Percentiles rank a stretch among this genome's conserved stretches.
These are phyloP conservation scores for Xylaria sp. DNA, from an alignment of 2,329 filamentous ascomycete species.

Conservation along the genomic window DNA sequence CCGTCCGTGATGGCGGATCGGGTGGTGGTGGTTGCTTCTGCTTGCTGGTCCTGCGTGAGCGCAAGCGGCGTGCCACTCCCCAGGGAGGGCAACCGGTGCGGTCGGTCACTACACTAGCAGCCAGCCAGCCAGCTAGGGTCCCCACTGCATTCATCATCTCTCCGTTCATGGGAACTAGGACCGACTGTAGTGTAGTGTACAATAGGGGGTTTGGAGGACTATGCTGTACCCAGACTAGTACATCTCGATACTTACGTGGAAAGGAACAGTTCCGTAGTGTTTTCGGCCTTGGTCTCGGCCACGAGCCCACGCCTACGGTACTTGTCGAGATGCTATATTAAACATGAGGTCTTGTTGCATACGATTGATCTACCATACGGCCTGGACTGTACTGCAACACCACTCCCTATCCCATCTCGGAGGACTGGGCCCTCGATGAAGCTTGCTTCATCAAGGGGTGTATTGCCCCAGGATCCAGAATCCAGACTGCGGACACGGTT, in stretches of 20 bases:
- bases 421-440: slow-evolving; percentile 20
- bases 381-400: slow-evolving; percentile 23
- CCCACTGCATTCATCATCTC: slow-evolving; percentile 31
- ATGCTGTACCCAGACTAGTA: slow-evolving; percentile 12
- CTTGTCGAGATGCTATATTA: slow-evolving; percentile 25
- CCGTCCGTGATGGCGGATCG: slow-evolving; percentile 45
- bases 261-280: slow-evolving; percentile 17
- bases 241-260: slow-evolving; percentile 4
- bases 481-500: slow-evolving; percentile 23
- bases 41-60: slow-evolving; percentile 32
- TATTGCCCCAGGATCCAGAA: not conserved
- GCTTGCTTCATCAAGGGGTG: slow-evolving; percentile 29
- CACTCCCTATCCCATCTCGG: slow-evolving; percentile 19
- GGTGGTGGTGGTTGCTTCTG: slow-evolving; percentile 39
- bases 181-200: slow-evolving; percentile 18
- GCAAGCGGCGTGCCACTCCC: slow-evolving; percentile 25
- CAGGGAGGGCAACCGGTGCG: slow-evolving; percentile 27
- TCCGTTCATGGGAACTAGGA: slow-evolving; percentile 17
- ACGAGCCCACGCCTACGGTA: slow-evolving; percentile 25
- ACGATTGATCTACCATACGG: slow-evolving; percentile 29
- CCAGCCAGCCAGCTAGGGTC: slow-evolving; percentile 29
- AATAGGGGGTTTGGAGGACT: slow-evolving; percentile 14
- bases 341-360: slow-evolving; percentile 28
- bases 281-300: slow-evolving; percentile 21
- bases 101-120: slow-evolving; percentile 35